A percentile compares a stretch with the other conserved stretches of the same genome.
phyloP scores from a whole-genome alignment of 2,329 filamentous ascomycete genomes.

The Colletotrichum sidae region DNA sequence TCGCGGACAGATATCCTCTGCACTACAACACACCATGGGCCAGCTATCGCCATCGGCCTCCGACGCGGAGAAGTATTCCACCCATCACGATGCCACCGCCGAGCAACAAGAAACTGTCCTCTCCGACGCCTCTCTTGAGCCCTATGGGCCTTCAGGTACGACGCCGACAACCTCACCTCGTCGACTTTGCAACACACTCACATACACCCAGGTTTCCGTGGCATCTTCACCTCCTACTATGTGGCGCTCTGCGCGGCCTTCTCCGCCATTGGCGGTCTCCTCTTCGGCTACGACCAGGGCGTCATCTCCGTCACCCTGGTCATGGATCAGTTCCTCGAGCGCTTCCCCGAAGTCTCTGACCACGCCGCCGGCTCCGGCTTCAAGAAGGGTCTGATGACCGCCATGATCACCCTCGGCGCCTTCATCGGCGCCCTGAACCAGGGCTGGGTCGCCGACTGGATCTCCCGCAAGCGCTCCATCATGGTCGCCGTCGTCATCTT shows the following conservation, averaged over 20 bases:
- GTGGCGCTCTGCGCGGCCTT: conserved; percentile 45
- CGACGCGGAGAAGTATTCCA: conserved; percentile 36
- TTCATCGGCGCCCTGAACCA: conserved; percentile 62
- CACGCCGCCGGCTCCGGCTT: conserved; percentile 51
- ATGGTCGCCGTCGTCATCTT: conserved; percentile 46
- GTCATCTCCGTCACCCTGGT: conserved; percentile 52
- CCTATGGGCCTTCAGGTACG: conserved; percentile 42
- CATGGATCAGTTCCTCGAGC: conserved; percentile 49
- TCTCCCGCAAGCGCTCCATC: conserved; percentile 46
- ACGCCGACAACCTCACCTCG: neutral
- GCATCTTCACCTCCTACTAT: conserved; percentile 47
- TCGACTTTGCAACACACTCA: neutral
- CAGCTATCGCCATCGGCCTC: conserved; percentile 36
- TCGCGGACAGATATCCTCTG: neutral
- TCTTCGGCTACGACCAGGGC: conserved; percentile 60
- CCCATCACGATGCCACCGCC: conserved; percentile 34
- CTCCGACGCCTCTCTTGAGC: conserved; percentile 38
- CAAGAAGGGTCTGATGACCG: conserved; percentile 43
- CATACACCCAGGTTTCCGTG: conserved; percentile 42
- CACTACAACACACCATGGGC: neutral
- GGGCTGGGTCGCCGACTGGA: conserved; percentile 54
- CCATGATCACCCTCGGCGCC: conserved; percentile 66
- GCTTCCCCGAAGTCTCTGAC: conserved; percentile 48
- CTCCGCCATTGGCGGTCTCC: conserved; percentile 43
- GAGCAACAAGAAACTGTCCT: conserved; percentile 41